Evolutionary conservation across 306 rosid species (phyloP).

Genomic region (Comarum palustre): DNA sequence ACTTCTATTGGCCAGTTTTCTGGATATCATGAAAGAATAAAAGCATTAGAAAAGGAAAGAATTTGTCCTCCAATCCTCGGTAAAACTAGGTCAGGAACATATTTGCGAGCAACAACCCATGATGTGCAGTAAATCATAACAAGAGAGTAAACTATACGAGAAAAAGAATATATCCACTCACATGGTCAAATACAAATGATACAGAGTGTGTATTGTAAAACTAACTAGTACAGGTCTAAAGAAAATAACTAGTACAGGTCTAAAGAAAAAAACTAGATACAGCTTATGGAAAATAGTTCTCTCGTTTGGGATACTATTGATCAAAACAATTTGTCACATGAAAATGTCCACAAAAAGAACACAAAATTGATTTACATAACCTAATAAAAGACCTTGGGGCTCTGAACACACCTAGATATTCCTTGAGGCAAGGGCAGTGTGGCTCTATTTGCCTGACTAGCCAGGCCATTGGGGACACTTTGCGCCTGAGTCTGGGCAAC

Average conservation of each 20-base stretch:
- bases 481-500: constrained; percentile 57
- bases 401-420: constrained; percentile 96
- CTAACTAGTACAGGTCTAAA: constrained; percentile 23
- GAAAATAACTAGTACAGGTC: too few species aligned
- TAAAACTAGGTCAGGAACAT: constrained; percentile 1
- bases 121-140: constrained; percentile 7
- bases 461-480: constrained; percentile 60
- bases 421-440: constrained; percentile 89
- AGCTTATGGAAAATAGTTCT: constrained; percentile 26
- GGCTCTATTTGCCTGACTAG: constrained; percentile 65
- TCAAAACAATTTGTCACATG: constrained; percentile 30
- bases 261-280: too few species aligned
- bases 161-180: constrained; percentile 16
- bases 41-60: background rate
- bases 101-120: background rate
- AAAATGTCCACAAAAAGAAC: constrained; percentile 36
- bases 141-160: background rate
- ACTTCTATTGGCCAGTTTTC: background rate
- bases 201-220: constrained; percentile 29
- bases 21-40: background rate
- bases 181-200: constrained; percentile 24
- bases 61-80: constrained; percentile 8
- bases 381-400: constrained; percentile 64
- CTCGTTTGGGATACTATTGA: constrained; percentile 27
- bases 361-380: constrained; percentile 41